Conservation (phyloP, 768 basidiomycete species). For the Botryobasidium botryosum region DNA sequence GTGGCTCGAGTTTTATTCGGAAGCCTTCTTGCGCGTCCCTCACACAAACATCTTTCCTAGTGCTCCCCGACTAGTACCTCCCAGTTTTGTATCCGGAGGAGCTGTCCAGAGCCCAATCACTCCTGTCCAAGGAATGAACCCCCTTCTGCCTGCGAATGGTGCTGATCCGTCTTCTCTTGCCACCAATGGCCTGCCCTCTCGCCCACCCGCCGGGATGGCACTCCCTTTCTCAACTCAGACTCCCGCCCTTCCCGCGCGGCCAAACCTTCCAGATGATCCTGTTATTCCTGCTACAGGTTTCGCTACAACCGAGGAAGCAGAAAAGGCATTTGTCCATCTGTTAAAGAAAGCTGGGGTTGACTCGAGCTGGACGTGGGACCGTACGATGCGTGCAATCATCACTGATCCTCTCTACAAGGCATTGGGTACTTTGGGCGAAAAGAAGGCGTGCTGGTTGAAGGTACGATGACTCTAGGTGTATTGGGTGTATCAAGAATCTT, state of each 20-base stretch:
- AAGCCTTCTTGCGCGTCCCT: not conserved
- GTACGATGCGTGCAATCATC: conserved; percentile 94
- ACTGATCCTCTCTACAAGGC: conserved; percentile 96
- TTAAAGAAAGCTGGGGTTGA: conserved; percentile 81
- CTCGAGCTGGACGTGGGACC: conserved; percentile 93
- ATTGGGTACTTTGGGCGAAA: conserved; percentile 82
- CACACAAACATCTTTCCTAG: conserved; percentile 20
- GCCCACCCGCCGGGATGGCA: conserved; percentile 13
- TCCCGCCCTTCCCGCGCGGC: conserved; percentile 42
- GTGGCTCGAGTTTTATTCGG: not conserved
- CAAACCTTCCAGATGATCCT: conserved; percentile 72
- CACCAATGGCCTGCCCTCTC: conserved; percentile 41
- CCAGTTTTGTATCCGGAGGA: conserved; percentile 8
- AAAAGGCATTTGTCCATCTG: conserved; percentile 85
- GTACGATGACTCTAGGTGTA: conserved; percentile 26
- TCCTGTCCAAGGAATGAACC: conserved; percentile 28
- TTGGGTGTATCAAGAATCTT: not conserved
- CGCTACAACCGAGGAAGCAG: conserved; percentile 70
- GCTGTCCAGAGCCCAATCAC: conserved; percentile 23
- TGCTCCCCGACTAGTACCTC: conserved; percentile 11
- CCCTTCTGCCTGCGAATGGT: conserved; percentile 18
- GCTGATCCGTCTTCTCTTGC: conserved; percentile 27
- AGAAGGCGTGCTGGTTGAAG: conserved; percentile 88
- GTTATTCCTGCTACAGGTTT: conserved; percentile 86
- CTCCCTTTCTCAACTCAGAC: conserved; percentile 12